Base-by-base conservation (phyloP, 768 basidiomycete genomes). In the Trametes cinnabarina region DNA sequence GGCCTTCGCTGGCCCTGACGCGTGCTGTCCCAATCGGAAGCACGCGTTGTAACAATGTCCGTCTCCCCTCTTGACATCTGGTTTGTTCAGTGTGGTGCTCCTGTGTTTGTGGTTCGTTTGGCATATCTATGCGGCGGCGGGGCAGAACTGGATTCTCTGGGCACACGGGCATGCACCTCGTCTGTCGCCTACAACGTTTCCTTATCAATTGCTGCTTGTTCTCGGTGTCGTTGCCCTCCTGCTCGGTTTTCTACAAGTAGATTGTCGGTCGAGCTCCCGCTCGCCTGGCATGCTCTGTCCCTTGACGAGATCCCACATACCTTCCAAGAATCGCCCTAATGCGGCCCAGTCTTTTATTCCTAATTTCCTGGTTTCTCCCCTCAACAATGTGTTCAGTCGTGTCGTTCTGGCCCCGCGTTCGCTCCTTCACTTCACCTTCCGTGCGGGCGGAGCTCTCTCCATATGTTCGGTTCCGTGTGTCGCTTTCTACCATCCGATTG, bases 81-180 rank as follows among this genome's bases (percentile, higher is more conserved):
- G 30, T 46, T 25, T 41, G 25, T 41, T 19, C 23, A 34, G 42
- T 57, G 30, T 20, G 40, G 52, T 47, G 49, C 50, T 40, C 32
- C 25, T 65, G 49, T 58, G 48, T 39, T 37, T 41, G 49, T 42
- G 44, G 11, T 57, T 40, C 42, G 23, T 34, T 60, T 58, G 58
- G 54, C 55, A 30, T 60, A 57, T 48, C 47, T 60, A 48, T 59
- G 50, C 59, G 59, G 58, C 58, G 48, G 59, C 58, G 63, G 61
- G 63, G 61, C 57, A 64, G 65, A 64, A 66, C 65, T 66, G 65
- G 63, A 43, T 64, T 66, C 65, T 66, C 60, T 63, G 62, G 63
- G 60, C 58, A 55, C 62, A 43, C 59, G 59, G 47, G 59, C 54
- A 61, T 61, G 59, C 59, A 48, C 59, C 59, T 61, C 59, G 58